phyloP scores from a whole-genome alignment of 2,329 filamentous ascomycete genomes.

The Trichophyton simii region DNA sequence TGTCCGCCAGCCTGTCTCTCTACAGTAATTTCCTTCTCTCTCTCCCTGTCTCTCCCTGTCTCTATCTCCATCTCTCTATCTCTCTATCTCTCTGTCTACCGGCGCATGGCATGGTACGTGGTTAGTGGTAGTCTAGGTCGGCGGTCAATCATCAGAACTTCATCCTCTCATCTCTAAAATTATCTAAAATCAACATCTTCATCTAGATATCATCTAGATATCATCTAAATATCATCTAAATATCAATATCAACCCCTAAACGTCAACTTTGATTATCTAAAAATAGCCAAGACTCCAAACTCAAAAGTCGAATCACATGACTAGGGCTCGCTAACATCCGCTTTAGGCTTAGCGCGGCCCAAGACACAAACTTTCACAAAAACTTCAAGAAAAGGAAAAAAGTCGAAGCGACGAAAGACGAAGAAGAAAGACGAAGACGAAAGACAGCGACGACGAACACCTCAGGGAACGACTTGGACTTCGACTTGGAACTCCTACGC shows the following conservation, averaged over 20 bases:
- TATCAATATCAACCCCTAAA: not conserved
- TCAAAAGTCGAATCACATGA: not conserved
- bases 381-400: not conserved
- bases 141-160: not conserved
- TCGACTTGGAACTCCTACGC: conserved; percentile 1
- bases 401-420: not conserved
- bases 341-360: conserved; percentile 4
- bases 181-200: not conserved
- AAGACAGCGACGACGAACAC: not conserved
- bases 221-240: not conserved
- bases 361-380: conserved; percentile 3
- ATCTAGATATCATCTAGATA: not conserved
- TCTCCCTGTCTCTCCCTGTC: not conserved
- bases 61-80: not conserved
- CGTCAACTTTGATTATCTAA: not conserved
- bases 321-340: conserved; percentile 13
- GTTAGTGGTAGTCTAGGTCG: conserved; percentile 1
- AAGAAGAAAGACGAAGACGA: conserved; percentile 3
- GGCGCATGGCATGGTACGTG: conserved; percentile 1
- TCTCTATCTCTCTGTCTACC: not conserved
- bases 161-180: not conserved
- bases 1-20: no score
- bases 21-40: not conserved
- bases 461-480: not conserved
- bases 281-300: not conserved